A percentile compares a stretch with the other conserved stretches of the same genome.
Evolutionary conservation across 257 asterid genomes (phyloP).

Genomic region (Thymus mandschuricus): DNA sequence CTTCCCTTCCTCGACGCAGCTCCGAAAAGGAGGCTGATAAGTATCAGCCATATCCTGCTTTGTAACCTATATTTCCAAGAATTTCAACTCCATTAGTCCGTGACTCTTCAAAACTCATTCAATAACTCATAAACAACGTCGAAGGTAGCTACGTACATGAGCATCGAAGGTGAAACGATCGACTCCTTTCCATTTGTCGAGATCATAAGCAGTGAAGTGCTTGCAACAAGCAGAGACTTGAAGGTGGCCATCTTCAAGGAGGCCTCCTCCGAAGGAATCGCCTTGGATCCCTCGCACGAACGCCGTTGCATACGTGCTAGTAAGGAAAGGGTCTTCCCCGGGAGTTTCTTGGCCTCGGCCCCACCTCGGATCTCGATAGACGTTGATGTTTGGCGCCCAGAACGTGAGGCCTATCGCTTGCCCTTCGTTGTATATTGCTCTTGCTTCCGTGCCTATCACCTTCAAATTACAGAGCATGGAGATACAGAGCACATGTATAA

Average conservation of each 20-base stretch:
- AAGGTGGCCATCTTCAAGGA: slow-evolving; percentile 50
- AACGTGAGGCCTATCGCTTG: slow-evolving; percentile 78
- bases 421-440: slow-evolving; percentile 78
- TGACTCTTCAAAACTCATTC: neutral
- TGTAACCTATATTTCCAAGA: slow-evolving; percentile 36
- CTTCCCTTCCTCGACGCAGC: slow-evolving; percentile 46
- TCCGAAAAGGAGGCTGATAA: slow-evolving; percentile 53
- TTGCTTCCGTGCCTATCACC: slow-evolving; percentile 68
- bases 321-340: slow-evolving; percentile 70
- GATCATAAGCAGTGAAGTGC: slow-evolving; percentile 77
- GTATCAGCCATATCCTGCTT: slow-evolving; percentile 63
- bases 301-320: slow-evolving; percentile 53
- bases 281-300: slow-evolving; percentile 86
- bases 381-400: slow-evolving; percentile 81
- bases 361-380: slow-evolving; percentile 85
- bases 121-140: too few relatives aligned
- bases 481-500: slow-evolving; percentile 3
- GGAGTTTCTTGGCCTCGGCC: slow-evolving; percentile 89
- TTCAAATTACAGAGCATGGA: neutral
- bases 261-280: slow-evolving; percentile 63
- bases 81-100: neutral
- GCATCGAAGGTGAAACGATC: slow-evolving; percentile 68
- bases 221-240: slow-evolving; percentile 82
- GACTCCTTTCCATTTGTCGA: slow-evolving; percentile 66
- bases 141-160: slow-evolving; percentile 20